A percentile compares a stretch with the other conserved stretches of the same genome.
Evolutionary conservation across 768 basidiomycete species (phyloP).

Genomic region (Lyophyllum decastes): DNA sequence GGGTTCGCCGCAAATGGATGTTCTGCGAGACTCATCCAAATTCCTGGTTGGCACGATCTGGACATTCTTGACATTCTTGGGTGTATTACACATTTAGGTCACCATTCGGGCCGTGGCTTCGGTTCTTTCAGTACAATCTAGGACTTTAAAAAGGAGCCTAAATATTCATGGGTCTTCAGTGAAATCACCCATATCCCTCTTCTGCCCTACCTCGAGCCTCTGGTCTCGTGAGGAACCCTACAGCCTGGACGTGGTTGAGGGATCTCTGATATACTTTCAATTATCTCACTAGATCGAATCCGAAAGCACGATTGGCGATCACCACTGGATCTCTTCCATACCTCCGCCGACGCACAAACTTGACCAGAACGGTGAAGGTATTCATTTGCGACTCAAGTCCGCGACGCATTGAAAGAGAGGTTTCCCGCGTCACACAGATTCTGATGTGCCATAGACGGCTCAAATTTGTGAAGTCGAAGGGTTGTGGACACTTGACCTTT

Average conservation of each 20-base stretch:
- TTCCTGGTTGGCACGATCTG: slow-evolving; percentile 6
- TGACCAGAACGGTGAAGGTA: slow-evolving; percentile 25
- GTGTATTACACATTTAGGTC: neutral
- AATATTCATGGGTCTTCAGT: neutral
- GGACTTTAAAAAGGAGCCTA: slow-evolving; percentile 25
- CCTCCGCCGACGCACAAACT: slow-evolving; percentile 49
- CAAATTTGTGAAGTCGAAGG: slow-evolving; percentile 46
- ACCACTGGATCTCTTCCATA: slow-evolving; percentile 37
- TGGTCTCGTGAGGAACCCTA: slow-evolving; percentile 5
- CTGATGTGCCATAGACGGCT: slow-evolving; percentile 70
- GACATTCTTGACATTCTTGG: slow-evolving; percentile 1
- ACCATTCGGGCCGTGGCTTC: slow-evolving; percentile 21
- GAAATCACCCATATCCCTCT: slow-evolving; percentile 2
- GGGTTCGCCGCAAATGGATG: neutral
- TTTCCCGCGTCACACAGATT: slow-evolving; percentile 12
- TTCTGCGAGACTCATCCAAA: neutral
- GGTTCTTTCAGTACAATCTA: slow-evolving; percentile 11
- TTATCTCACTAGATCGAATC: slow-evolving; percentile 31
- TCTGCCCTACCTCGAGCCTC: neutral
- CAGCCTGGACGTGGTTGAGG: neutral
- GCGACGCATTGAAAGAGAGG: slow-evolving; percentile 25
- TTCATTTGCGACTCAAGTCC: slow-evolving; percentile 21
- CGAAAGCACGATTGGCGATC: slow-evolving; percentile 38
- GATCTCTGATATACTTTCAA: slow-evolving; percentile 32
- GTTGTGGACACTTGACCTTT: slow-evolving; percentile 60